A percentile compares a stretch with the other conserved stretches of the same genome.
Evolutionary conservation across 1,284 basidiomycete species (phyloP).

Genomic region (Malassezia globosa): DNA sequence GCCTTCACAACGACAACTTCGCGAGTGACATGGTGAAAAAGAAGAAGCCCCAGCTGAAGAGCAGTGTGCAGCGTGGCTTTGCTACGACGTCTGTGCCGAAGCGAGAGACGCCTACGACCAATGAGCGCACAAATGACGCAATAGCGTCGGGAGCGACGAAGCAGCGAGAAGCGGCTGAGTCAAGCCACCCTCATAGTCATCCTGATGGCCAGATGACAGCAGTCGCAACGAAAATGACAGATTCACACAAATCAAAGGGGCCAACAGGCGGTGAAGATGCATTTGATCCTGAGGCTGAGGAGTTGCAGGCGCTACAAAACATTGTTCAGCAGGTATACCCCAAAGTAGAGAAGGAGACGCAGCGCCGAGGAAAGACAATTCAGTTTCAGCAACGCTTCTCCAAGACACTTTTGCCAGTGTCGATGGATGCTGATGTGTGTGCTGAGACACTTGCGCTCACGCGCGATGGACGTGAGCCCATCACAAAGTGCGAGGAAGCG

Average conservation of each 20-base stretch:
- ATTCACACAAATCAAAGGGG: neutral
- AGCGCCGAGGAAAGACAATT: slow-evolving; percentile 56
- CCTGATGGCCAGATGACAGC: neutral
- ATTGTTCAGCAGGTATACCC: slow-evolving; percentile 66
- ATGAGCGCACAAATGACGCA: slow-evolving; percentile 9
- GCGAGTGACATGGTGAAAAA: slow-evolving; percentile 37
- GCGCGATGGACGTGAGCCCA: neutral
- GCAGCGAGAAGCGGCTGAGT: neutral
- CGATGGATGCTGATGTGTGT: neutral
- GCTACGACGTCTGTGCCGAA: slow-evolving; percentile 59
- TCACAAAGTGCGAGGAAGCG: neutral
- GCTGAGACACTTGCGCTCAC: neutral
- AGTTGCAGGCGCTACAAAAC: slow-evolving; percentile 42
- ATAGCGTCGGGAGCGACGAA: neutral
- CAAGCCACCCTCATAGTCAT: no score
- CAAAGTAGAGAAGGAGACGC: slow-evolving; percentile 76
- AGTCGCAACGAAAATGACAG: neutral
- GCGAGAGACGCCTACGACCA: slow-evolving; percentile 54
- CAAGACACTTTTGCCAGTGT: slow-evolving; percentile 53
- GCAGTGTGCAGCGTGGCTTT: slow-evolving; percentile 38
- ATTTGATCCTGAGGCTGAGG: slow-evolving; percentile 32
- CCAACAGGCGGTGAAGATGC: neutral
- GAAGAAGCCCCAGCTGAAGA: slow-evolving; percentile 41
- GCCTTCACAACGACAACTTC: no score
- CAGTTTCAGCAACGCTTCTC: slow-evolving; percentile 72